phyloP scores from a whole-genome alignment of 2,329 filamentous ascomycete genomes.

The Ophiocordyceps camponoti-floridani region DNA sequence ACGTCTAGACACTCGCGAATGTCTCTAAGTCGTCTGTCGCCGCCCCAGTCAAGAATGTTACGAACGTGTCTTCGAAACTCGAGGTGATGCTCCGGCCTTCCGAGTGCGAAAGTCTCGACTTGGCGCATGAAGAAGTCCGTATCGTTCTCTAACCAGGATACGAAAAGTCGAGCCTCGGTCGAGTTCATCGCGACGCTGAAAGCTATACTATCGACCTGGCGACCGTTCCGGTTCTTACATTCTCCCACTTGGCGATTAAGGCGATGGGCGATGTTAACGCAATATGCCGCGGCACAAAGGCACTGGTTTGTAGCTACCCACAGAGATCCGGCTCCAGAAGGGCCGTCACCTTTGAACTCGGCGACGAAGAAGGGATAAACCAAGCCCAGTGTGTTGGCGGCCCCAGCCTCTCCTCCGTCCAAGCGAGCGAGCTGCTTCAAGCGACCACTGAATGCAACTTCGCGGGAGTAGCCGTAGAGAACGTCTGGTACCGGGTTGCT shows the following conservation, averaged over 20 bases:
- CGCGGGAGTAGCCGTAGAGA: neutral
- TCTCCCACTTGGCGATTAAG: constrained; percentile 5
- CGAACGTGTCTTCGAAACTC: constrained; percentile 14
- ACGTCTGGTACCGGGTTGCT: neutral
- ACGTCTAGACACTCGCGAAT: constrained; percentile 6
- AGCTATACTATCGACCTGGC: constrained; percentile 8
- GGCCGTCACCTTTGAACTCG: constrained; percentile 9
- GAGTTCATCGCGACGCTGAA: constrained; percentile 17
- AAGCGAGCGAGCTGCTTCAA: neutral
- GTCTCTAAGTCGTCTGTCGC: constrained; percentile 8
- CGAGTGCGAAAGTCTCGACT: constrained; percentile 4
- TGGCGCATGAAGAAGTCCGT: constrained; percentile 11
- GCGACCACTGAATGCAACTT: neutral
- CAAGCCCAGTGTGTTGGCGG: neutral
- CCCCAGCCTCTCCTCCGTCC: neutral
- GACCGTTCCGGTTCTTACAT: neutral
- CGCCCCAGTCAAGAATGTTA: constrained; percentile 19
- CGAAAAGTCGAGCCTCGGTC: constrained; percentile 13
- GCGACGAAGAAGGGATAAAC: constrained; percentile 4
- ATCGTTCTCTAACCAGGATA: constrained; percentile 16
- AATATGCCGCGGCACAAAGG: constrained; percentile 12
- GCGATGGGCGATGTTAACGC: constrained; percentile 12
- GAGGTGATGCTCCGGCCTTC: constrained; percentile 7
- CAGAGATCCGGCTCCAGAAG: constrained; percentile 6
- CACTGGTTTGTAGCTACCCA: constrained; percentile 19